Evolutionary conservation across 2,329 filamentous ascomycete genomes (phyloP).

Genomic region (Phaeosphaeria sp.): DNA sequence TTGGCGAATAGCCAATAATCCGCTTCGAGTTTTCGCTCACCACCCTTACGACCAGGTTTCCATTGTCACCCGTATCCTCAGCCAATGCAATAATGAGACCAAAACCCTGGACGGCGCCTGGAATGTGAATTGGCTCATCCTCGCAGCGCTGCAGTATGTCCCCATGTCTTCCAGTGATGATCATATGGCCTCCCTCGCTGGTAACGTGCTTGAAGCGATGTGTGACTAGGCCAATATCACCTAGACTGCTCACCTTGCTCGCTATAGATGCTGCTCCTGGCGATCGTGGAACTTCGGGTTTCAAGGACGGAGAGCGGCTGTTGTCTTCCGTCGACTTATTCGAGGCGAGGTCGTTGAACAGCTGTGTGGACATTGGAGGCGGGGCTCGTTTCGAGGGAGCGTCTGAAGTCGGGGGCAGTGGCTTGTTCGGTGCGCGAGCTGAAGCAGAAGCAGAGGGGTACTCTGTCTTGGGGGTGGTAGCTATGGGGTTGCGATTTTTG

Average conservation of each 20-base stretch:
- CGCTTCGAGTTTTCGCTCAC: slow-evolving; percentile 81
- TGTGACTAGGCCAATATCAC: slow-evolving; percentile 64
- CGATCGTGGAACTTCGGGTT: slow-evolving; percentile 31
- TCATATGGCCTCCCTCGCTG: slow-evolving; percentile 78
- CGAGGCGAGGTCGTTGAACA: slow-evolving; percentile 47
- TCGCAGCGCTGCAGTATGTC: slow-evolving; percentile 79
- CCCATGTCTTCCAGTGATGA: slow-evolving; percentile 80
- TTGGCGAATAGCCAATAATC: slow-evolving; percentile 78
- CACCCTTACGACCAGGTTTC: slow-evolving; percentile 72
- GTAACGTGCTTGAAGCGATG: slow-evolving; percentile 79
- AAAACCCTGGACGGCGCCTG: slow-evolving; percentile 81
- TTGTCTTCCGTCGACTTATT: slow-evolving; percentile 27
- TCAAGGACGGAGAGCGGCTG: slow-evolving; percentile 31
- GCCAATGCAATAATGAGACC: slow-evolving; percentile 77
- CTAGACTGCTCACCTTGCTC: slow-evolving; percentile 46
- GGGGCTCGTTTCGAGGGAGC: slow-evolving; percentile 10
- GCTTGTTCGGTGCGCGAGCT: slow-evolving; percentile 2
- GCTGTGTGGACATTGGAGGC: slow-evolving; percentile 32
- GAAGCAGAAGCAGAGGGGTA: slow-evolving; percentile 6
- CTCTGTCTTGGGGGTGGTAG: slow-evolving; percentile 10
- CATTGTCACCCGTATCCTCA: slow-evolving; percentile 67
- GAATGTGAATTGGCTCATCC: slow-evolving; percentile 89
- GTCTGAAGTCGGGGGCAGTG: slow-evolving; percentile 7
- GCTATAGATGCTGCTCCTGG: slow-evolving; percentile 36
- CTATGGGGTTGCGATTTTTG: slow-evolving; percentile 7